These are phyloP conservation scores for Dunaliella salina DNA, from an alignment of 163 green algal genomes.

Conservation along the genomic window DNA sequence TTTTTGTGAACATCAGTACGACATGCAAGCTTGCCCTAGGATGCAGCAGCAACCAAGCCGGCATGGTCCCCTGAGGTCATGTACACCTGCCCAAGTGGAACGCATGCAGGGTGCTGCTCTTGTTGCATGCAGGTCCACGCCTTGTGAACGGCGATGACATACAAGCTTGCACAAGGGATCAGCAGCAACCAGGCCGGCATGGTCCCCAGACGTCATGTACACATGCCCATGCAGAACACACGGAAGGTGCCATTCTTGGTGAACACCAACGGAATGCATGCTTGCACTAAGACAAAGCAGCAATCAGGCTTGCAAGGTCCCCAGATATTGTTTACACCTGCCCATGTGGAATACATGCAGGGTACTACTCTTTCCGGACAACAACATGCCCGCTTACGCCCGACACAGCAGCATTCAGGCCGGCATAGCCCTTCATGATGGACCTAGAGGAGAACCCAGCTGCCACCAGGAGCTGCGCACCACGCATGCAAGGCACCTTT, in stretches of 20 bases:
- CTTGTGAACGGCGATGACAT: too few species aligned
- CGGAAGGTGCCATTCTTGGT: too few species aligned
- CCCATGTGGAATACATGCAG: background rate
- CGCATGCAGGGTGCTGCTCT: too few species aligned
- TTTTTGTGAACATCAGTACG: too few species aligned
- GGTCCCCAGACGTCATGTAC: conserved; percentile 63
- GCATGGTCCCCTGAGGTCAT: conserved; percentile 61
- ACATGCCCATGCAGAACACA: conserved; percentile 34
- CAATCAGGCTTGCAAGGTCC: conserved; percentile 64
- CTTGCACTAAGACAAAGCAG: conserved; percentile 65
- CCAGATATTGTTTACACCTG: conserved; percentile 63
- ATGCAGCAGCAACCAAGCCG: conserved; percentile 65
- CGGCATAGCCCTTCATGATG: conserved; percentile 61
- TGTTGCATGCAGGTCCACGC: too few species aligned
- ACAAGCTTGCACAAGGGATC: too few species aligned
- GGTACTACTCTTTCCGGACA: too few species aligned
- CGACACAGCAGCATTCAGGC: conserved; percentile 66
- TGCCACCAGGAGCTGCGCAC: too few species aligned
- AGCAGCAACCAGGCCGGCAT: conserved; percentile 56
- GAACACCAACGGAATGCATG: conserved; percentile 29
- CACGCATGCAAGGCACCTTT: too few species aligned
- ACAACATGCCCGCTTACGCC: conserved; percentile 60
- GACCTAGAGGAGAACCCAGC: too few species aligned
- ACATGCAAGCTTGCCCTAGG: conserved; percentile 59
- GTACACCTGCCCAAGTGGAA: conserved; percentile 67